phyloP scores from a whole-genome alignment of 2,329 filamentous ascomycete species.

The Ascochyta rabiei region DNA sequence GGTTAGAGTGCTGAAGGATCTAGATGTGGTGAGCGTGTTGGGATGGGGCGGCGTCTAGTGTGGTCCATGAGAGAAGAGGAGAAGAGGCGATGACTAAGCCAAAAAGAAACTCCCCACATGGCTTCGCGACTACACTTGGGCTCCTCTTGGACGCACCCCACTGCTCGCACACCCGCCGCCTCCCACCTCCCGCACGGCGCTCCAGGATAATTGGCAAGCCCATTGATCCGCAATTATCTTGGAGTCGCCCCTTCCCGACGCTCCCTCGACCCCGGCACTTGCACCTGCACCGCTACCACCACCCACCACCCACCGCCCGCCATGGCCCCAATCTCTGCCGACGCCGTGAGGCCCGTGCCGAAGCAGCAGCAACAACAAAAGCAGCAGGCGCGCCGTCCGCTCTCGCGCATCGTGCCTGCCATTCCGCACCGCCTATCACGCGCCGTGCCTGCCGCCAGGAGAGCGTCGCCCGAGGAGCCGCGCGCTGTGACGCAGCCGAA shows the following conservation, averaged over 20 bases:
- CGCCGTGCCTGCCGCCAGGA: constrained; percentile 30
- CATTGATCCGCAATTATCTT: constrained; percentile 47
- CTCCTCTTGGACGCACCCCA: constrained; percentile 24
- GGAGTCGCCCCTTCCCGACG: constrained; percentile 44
- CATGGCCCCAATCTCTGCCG: constrained; percentile 38
- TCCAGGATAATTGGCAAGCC: constrained; percentile 51
- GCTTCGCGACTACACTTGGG: constrained; percentile 14
- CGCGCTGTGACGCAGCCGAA: constrained; percentile 23
- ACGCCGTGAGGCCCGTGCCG: not conserved
- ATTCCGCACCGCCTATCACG: constrained; percentile 46
- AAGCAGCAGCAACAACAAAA: constrained; percentile 22
- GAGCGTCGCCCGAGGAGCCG: constrained; percentile 38
- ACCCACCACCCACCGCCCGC: constrained; percentile 5
- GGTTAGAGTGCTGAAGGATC: too few species aligned
- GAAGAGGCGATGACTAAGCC: not conserved
- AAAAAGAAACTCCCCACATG: constrained; percentile 3
- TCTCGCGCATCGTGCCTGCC: constrained; percentile 46
- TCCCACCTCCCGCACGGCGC: constrained; percentile 34
- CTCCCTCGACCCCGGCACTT: constrained; percentile 4
- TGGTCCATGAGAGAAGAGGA: too few species aligned
- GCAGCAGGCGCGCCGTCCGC: constrained; percentile 34
- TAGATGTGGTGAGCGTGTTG: not conserved
- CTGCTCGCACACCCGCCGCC: constrained; percentile 17
- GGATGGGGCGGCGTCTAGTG: too few species aligned
- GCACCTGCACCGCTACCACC: too few species aligned